Percentiles rank a stretch among this genome's conserved stretches.
Conservation (phyloP, 306 rosid species). For the Trichosanthes truncata region DNA sequence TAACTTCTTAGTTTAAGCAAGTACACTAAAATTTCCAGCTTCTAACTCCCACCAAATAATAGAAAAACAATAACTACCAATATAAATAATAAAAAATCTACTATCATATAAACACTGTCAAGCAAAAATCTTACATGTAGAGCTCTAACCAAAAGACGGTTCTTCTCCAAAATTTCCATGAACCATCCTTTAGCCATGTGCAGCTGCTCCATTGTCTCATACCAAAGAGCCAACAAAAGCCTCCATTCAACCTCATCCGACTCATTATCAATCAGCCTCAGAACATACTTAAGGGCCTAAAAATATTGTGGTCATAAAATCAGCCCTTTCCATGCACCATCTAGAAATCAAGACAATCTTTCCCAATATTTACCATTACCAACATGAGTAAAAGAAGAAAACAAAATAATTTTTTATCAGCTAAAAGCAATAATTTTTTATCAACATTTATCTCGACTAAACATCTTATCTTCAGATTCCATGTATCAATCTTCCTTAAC, state of each 20-base stretch:
- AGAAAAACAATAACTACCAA: background rate
- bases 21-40: background rate
- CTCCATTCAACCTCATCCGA: constrained; percentile 80
- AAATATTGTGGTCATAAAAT: too few species aligned
- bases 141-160: constrained; percentile 73
- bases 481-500: too few species aligned
- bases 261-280: constrained; percentile 53
- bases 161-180: constrained; percentile 46
- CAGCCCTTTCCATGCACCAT: too few species aligned
- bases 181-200: constrained; percentile 52
- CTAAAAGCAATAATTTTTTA: too few species aligned
- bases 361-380: too few species aligned
- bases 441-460: too few species aligned
- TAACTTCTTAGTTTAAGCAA: background rate
- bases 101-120: background rate
- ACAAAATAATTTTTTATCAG: too few species aligned
- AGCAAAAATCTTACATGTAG: constrained; percentile 58
- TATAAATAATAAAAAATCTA: background rate
- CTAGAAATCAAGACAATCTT: too few species aligned
- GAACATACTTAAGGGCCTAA: constrained; percentile 70
- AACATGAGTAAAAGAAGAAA: too few species aligned
- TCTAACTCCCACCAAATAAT: constrained; percentile 6
- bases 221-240: constrained; percentile 70
- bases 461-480: too few species aligned
- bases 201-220: constrained; percentile 63